A percentile compares a stretch with the other conserved stretches of the same genome.
Conservation (phyloP, 257 asterid species). For the Nyctanthes arbortristis region DNA sequence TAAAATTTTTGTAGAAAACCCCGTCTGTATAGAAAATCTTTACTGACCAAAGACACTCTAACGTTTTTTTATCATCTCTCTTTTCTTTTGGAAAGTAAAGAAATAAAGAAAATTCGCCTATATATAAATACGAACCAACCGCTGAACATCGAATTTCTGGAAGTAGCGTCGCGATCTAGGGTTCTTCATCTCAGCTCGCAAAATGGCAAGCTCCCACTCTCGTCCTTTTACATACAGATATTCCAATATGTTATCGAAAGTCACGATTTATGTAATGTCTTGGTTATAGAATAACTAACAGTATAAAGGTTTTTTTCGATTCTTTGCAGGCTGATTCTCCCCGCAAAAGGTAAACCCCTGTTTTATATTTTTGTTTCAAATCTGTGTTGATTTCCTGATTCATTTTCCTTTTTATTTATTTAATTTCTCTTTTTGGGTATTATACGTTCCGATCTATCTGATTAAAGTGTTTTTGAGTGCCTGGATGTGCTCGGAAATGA, state of each 20-base stretch:
- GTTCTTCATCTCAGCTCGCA: conserved; percentile 31
- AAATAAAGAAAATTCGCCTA: no score
- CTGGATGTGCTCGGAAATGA: background rate
- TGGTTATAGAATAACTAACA: background rate
- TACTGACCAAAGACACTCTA: no score
- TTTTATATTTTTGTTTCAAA: background rate
- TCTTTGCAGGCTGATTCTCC: conserved; percentile 82
- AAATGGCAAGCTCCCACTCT: conserved; percentile 34
- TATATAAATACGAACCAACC: no score
- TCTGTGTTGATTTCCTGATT: background rate
- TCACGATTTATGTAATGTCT: background rate
- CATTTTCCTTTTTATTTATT: background rate
- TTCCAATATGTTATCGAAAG: background rate
- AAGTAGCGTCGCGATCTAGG: conserved; percentile 48
- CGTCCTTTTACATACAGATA: background rate
- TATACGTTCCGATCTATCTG: conserved; percentile 8
- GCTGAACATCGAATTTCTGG: no score
- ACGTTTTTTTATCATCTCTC: no score
- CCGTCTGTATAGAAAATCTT: no score
- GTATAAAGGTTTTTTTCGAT: background rate
- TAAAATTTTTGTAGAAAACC: no score
- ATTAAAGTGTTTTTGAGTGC: background rate
- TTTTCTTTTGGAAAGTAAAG: no score
- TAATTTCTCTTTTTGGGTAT: background rate
- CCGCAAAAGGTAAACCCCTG: conserved; percentile 67